These are phyloP conservation scores for Citrus unshiu DNA, from an alignment of 345 rosid species.

Conservation along the genomic window DNA sequence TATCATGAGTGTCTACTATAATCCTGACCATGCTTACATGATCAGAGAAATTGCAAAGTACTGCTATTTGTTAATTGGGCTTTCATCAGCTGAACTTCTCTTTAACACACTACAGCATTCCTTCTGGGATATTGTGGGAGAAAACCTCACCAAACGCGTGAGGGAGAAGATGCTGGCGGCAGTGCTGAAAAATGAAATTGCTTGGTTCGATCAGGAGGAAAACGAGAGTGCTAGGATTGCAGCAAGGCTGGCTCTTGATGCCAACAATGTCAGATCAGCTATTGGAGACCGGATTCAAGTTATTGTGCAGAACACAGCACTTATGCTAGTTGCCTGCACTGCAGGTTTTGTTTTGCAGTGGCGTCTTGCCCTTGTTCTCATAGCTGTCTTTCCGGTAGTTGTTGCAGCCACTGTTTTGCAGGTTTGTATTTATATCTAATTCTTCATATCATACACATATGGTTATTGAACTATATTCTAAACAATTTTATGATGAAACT, in stretches of 20 bases:
- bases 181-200: slow-evolving; percentile 90
- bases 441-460: not conserved
- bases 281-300: slow-evolving; percentile 95
- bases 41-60: slow-evolving; percentile 79
- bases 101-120: slow-evolving; percentile 94
- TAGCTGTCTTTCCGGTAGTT: slow-evolving; percentile 93
- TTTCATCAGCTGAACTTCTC: slow-evolving; percentile 88
- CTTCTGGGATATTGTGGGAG: slow-evolving; percentile 98
- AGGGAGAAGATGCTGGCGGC: slow-evolving; percentile 90
- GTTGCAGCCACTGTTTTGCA: slow-evolving; percentile 98
- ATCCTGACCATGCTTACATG: slow-evolving; percentile 82
- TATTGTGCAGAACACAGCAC: slow-evolving; percentile 93
- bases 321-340: slow-evolving; percentile 95
- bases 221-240: slow-evolving; percentile 91
- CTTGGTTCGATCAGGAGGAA: slow-evolving; percentile 98
- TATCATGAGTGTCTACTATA: slow-evolving; percentile 85
- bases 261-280: slow-evolving; percentile 96
- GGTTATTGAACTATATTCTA: not conserved
- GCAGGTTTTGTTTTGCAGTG: slow-evolving; percentile 96
- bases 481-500: slow-evolving; percentile 3
- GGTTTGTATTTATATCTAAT: slow-evolving; percentile 40
- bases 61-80: slow-evolving; percentile 86
- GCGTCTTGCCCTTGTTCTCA: slow-evolving; percentile 95
- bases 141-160: slow-evolving; percentile 93
- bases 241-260: slow-evolving; percentile 90